Base-by-base conservation (phyloP, 805 yeast species). In the Starmerella vaccinii region DNA sequence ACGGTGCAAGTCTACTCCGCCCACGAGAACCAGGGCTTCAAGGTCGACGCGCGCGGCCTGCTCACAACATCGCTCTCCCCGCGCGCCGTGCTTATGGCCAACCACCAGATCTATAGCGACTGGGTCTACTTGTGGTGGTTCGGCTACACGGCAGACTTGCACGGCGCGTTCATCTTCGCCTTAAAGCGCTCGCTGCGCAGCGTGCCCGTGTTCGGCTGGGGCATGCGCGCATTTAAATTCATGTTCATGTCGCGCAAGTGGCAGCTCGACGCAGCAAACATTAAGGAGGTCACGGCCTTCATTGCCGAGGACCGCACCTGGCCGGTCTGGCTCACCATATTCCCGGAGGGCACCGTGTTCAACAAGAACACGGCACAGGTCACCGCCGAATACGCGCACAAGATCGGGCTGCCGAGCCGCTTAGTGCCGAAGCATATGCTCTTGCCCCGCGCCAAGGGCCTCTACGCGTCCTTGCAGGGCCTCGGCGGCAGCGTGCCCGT, bases 321-420 rank as follows among this genome's bases (percentile, higher is more conserved):
- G 77, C 81, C 84, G 3, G 80, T 81, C 55, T 79, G 82, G 73
- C 65, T 92, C 42, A 67, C 89, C 21, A 65, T 92, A 24, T 92
- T 83, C 67, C 98, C 98, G 1, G 98, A 92, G 65, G 98, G 98
- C 5, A 92, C 98, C 0, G 92, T 87, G 52, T 68, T 84, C 49
- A 80, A 92, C 34, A 72, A 71, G 5, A 74, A 77, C 53, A 86
- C 95, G 1, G 72, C 77, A 44, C 67, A 59, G 3, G 76, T 76
- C 51, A 78, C 89, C 8, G 71, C 70, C 16, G 70, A 63, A 7
- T 92, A 71, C 66, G 82, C 87, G 19, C 66, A 64, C 5, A 76
- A 80, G 55, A 62, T 72, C 22, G 61, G 58, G 18, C 34, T 60
- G 19, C 73, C 71, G 5, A 19, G 10, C 29, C 7, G 16, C 16